A percentile compares a stretch with the other conserved stretches of the same genome.
Evolutionary conservation across 352 stramenopile genomes (phyloP).

Genomic region (Hyaloperonospora brassicae): DNA sequence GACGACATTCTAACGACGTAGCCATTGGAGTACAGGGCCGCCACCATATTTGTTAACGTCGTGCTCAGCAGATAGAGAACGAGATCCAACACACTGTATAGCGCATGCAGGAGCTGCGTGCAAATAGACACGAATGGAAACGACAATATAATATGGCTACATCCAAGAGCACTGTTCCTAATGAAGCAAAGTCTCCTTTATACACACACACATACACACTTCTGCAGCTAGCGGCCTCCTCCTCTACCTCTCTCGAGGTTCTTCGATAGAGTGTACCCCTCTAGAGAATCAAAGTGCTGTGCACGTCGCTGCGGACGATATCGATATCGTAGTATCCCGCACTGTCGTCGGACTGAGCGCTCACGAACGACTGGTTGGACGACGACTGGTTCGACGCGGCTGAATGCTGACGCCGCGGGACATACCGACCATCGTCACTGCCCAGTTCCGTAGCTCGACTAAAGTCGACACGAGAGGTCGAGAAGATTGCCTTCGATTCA

Average conservation of each 20-base stretch:
- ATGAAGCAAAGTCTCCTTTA: slow-evolving; percentile 14
- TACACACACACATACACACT: slow-evolving; percentile 21
- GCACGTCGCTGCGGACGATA: slow-evolving; percentile 13
- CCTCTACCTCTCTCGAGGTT: slow-evolving; percentile 12
- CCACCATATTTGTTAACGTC: no score
- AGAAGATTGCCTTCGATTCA: slow-evolving; percentile 17
- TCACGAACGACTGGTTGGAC: slow-evolving; percentile 49
- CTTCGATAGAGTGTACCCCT: background rate
- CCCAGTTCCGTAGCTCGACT: slow-evolving; percentile 27
- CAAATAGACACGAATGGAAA: no score
- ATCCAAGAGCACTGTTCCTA: no score
- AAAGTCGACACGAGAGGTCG: slow-evolving; percentile 24
- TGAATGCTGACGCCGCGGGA: slow-evolving; percentile 21
- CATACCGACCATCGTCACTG: slow-evolving; percentile 25
- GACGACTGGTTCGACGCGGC: slow-evolving; percentile 44
- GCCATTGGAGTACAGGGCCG: no score
- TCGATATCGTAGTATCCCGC: slow-evolving; percentile 42
- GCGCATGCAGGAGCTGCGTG: no score
- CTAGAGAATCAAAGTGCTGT: slow-evolving; percentile 25
- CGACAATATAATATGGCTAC: no score
- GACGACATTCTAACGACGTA: no score
- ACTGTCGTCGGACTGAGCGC: slow-evolving; percentile 53
- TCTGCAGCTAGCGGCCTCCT: slow-evolving; percentile 22
- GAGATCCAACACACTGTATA: no score
- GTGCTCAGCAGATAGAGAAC: no score